Evolutionary conservation across 805 yeast genomes (phyloP).

Genomic region (Yamadazyma olivae): DNA sequence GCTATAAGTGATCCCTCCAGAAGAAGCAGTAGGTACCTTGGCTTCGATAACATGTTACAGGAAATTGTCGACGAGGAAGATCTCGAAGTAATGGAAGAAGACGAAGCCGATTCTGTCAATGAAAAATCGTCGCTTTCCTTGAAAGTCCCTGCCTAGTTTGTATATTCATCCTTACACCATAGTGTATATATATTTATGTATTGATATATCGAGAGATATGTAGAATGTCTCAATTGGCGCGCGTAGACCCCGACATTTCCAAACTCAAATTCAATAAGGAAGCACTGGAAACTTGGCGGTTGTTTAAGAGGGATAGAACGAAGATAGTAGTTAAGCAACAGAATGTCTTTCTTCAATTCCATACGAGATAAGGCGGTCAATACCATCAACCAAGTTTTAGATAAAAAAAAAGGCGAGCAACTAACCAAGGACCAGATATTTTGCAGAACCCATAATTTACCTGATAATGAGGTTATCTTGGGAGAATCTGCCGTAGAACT

Average conservation of each 20-base stretch:
- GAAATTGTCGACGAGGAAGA: slow-evolving; percentile 18
- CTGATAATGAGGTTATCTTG: slow-evolving; percentile 63
- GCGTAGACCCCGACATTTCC: too few species aligned
- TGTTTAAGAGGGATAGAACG: too few species aligned
- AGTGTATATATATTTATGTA: too few species aligned
- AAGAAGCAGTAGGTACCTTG: too few species aligned
- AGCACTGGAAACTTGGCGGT: too few species aligned
- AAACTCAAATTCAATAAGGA: too few species aligned
- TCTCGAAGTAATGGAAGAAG: slow-evolving; percentile 4
- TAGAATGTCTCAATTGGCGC: too few species aligned
- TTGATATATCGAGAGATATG: too few species aligned
- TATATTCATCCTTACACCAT: too few species aligned
- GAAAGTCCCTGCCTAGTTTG: too few species aligned
- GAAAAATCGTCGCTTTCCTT: too few species aligned
- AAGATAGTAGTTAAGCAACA: too few species aligned
- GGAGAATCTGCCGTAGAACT: slow-evolving; percentile 68
- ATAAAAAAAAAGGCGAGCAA: slow-evolving; percentile 39
- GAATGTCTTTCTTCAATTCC: slow-evolving; percentile 54
- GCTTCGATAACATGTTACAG: slow-evolving; percentile 14
- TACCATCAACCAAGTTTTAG: slow-evolving; percentile 42
- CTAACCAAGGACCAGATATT: slow-evolving; percentile 69
- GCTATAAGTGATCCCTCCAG: background rate
- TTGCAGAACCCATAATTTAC: slow-evolving; percentile 64
- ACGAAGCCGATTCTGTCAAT: slow-evolving; percentile 3
- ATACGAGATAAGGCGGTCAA: slow-evolving; percentile 45